Evolutionary conservation across 176 grass and related monocot species (phyloP), one percentile per base, ranked within the genome.

Genomic region (Phoenix roebelenii): DNA sequence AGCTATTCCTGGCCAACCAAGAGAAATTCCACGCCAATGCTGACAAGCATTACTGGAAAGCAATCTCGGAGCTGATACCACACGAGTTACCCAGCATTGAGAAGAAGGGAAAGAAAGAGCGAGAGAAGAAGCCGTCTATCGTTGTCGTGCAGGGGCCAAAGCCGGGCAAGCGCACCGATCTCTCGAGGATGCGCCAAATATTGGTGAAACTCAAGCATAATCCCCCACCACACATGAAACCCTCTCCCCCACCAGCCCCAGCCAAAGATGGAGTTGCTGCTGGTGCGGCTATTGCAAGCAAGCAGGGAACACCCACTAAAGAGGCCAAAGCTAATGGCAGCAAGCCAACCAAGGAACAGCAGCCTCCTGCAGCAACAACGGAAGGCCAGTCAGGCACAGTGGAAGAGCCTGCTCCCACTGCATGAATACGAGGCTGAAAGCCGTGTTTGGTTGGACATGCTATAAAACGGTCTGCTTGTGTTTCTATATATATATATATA

Each of bases 1-100:
- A 68, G 65, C 28, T 56, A 39, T 68, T 55, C 32, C n/a, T 56
- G 5, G 26, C 28, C 52, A 68, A 68, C 52, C 65, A 68, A 25
- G 65, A 68, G 65, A 68, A 68, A 4, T 68, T 68, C 65, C 65
- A 68, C 15, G 52, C 65, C 15, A 68, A 56, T 68, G 65, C 52
- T 6, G 65, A 68, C 22, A 68, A 68, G 39, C 65, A 68, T 22
- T 68, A 68, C 65, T 68, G 65, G 65, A 68, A 68, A 68, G 51
- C 65, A 54, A 68, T 68, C 22, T 24, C 65, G 0, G 65, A 68
- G 18, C 65, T 68, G 17, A 22, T 68, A 14, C 65, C 65, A 3
- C 65, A 56, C 16, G 65, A 68, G 28, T 23, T 68, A 68, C 52
- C 65, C 18, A 68, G 6, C 52, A 68, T 68, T 7, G 65, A 68